Percentiles rank a stretch among this genome's conserved stretches.
These are phyloP conservation scores for Zymoseptoria pseudotritici DNA, from an alignment of 2,329 filamentous ascomycete species.

Conservation along the genomic window DNA sequence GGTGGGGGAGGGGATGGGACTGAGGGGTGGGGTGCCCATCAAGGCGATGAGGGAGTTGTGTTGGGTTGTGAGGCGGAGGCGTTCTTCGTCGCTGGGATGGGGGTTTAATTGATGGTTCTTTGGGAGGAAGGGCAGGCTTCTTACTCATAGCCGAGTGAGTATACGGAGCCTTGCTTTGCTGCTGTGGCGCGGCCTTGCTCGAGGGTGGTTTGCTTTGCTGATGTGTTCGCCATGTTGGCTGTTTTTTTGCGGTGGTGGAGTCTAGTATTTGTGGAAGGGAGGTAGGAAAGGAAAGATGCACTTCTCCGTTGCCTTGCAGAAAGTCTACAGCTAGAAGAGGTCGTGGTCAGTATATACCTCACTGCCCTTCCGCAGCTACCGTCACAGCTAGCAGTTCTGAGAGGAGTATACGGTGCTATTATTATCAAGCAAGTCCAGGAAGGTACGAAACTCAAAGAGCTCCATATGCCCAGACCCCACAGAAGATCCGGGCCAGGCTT, in stretches of 20 bases:
- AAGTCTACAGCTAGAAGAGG: too few species aligned
- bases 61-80: constrained; percentile 4
- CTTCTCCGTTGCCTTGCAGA: too few species aligned
- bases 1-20: background rate
- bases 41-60: constrained; percentile 7
- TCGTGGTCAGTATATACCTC: background rate
- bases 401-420: background rate
- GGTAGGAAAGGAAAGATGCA: too few species aligned
- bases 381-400: background rate
- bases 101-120: background rate
- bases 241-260: background rate
- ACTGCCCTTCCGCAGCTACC: background rate
- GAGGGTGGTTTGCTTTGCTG: background rate
- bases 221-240: background rate
- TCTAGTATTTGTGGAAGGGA: too few species aligned
- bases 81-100: constrained; percentile 4
- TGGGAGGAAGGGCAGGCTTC: background rate
- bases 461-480: background rate
- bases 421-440: background rate
- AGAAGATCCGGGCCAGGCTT: background rate
- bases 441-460: background rate
- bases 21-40: constrained; percentile 4
- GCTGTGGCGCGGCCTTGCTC: background rate
- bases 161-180: background rate
- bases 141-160: background rate